Base-by-base conservation (phyloP, 2,329 filamentous ascomycete genomes). In the Raffaelea arxii region DNA sequence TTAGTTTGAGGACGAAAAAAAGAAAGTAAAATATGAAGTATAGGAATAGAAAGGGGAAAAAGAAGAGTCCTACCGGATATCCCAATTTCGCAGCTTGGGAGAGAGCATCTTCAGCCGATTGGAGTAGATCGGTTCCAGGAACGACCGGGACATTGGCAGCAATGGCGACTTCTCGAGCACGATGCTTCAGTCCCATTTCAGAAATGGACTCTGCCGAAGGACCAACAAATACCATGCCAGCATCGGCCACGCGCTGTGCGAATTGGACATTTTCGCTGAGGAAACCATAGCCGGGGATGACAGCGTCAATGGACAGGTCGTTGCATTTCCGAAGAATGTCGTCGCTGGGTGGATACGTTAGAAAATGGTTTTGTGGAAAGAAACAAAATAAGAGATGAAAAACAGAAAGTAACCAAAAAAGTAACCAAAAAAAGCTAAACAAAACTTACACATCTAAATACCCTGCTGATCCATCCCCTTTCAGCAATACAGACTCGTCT, bases 91-190 rank as follows among this genome's bases (percentile, higher is more conserved):
- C 38, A 4, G 62, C 62, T 12, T 62, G 64, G 47, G 74, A 71
- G 44, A 74, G 68, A 3, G 84, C 80, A 55, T 84, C 76, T 3
- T 65, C 60, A 6, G 35, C 44, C 3, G 44, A 37, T 3, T 24
- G 16, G 25, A 45, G 2, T 9, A 49, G 32, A 11, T 16, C 14
- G 1, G 60, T 59, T 1, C 63, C 55, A 57, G 65, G 71, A 58
- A 75, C 48, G 1, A 63, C 56, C 1, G 65, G 64, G 0, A 68
- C 62, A 3, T 47, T 65, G 0, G 75, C 74, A 18, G 66, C 63
- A 7, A 66, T 63, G 21, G 49, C 49, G 11, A 51, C 23, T 10
- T 18, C 40, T 1, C 49, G 44, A 3, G 49, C 49, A 6, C 6
- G 3, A 39, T 51, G 49, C 40, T 51, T 51, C 6, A 49, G 39